These are phyloP conservation scores for Elsinoe batatas DNA, from an alignment of 2,329 filamentous ascomycete species.

Conservation along the genomic window DNA sequence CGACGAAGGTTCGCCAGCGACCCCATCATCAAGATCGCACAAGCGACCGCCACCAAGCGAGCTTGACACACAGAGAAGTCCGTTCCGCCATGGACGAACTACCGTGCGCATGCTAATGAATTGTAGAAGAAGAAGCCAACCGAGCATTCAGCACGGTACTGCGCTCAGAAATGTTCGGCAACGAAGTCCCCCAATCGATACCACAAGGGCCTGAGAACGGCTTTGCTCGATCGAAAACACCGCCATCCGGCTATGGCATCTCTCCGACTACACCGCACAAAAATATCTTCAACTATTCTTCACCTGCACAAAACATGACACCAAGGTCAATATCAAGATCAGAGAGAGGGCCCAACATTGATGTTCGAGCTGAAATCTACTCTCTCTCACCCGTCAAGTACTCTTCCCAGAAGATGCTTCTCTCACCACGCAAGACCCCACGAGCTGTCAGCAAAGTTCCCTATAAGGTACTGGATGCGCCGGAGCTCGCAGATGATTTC, in stretches of 20 bases:
- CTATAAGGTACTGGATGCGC: constrained; percentile 94
- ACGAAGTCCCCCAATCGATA: constrained; percentile 72
- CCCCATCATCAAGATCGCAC: constrained; percentile 66
- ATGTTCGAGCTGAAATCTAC: constrained; percentile 86
- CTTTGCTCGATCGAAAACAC: constrained; percentile 54
- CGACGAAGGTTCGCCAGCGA: constrained; percentile 86
- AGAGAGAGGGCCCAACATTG: constrained; percentile 76
- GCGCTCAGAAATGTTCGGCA: constrained; percentile 85
- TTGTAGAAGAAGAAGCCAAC: constrained; percentile 79
- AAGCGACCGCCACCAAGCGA: constrained; percentile 81
- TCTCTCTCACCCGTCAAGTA: constrained; percentile 89
- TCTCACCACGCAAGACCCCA: constrained; percentile 81
- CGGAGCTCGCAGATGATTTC: constrained; percentile 92
- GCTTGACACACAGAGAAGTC: constrained; percentile 88
- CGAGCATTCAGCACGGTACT: constrained; percentile 81
- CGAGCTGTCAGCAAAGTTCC: constrained; percentile 90
- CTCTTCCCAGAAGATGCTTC: constrained; percentile 83
- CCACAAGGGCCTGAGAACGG: constrained; percentile 51
- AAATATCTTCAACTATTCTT: constrained; percentile 83
- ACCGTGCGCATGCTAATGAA: background rate
- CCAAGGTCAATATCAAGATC: constrained; percentile 56
- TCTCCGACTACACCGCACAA: constrained; percentile 95
- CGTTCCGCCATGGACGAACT: constrained; percentile 24
- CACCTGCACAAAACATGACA: constrained; percentile 71
- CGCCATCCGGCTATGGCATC: constrained; percentile 64